These are phyloP conservation scores for Lentinula edodes DNA, from an alignment of 768 basidiomycete genomes.

Conservation along the genomic window DNA sequence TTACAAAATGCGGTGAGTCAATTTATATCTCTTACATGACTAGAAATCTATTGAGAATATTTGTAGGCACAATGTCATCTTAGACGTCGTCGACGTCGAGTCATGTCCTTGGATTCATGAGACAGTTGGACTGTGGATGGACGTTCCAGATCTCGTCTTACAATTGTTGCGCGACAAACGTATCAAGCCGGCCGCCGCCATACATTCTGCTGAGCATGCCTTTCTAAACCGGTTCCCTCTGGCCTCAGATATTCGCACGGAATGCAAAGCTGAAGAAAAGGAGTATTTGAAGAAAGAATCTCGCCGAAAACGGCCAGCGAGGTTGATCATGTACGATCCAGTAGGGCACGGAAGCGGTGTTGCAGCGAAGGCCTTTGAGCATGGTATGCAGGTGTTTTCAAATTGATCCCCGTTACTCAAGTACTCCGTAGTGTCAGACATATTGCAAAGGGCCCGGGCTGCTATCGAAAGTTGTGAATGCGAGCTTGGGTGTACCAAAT, in stretches of 20 bases:
- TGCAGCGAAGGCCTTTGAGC: conserved; percentile 77
- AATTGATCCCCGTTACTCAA: background rate
- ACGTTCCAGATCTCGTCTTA: conserved; percentile 54
- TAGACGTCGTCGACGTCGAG: conserved; percentile 75
- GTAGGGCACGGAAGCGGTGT: conserved; percentile 67
- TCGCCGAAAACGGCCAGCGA: conserved; percentile 60
- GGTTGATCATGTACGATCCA: conserved; percentile 82
- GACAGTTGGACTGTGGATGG: conserved; percentile 75
- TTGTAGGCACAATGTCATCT: conserved; percentile 52
- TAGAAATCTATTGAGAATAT: background rate
- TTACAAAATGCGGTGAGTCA: conserved; percentile 64
- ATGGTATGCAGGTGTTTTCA: conserved; percentile 39
- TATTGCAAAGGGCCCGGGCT: conserved; percentile 54
- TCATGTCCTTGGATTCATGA: conserved; percentile 73
- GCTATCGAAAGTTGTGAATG: conserved; percentile 61
- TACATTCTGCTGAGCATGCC: conserved; percentile 83
- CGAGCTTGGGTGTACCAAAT: conserved; percentile 59
- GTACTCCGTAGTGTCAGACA: conserved; percentile 39
- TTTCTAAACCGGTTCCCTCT: conserved; percentile 74
- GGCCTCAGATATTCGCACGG: conserved; percentile 66
- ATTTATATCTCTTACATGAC: background rate
- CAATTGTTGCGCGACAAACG: conserved; percentile 45
- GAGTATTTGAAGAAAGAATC: conserved; percentile 54
- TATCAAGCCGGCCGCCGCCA: conserved; percentile 70
- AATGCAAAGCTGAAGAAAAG: conserved; percentile 78